phyloP scores from a whole-genome alignment of 2,329 filamentous ascomycete species.

The Biscogniauxia mediterranea region DNA sequence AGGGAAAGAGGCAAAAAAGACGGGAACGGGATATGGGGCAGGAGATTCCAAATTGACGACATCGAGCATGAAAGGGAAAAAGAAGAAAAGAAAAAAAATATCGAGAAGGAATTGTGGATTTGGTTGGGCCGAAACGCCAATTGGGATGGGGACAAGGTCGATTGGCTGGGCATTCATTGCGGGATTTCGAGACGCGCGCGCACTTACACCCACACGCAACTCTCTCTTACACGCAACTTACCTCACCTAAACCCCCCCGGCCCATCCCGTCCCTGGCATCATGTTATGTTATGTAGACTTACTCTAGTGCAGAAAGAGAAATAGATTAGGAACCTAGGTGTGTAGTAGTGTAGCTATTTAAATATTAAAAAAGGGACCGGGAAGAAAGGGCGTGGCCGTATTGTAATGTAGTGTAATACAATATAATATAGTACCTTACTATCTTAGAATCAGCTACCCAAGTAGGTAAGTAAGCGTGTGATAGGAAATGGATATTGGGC shows the following conservation, averaged over 20 bases:
- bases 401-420: not conserved
- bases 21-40: not conserved
- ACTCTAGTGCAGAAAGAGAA: too few relatives aligned
- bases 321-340: too few relatives aligned
- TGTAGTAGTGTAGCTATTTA: too few relatives aligned
- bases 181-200: not conserved
- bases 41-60: not conserved
- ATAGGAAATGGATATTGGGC: not conserved
- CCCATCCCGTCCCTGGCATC: not conserved
- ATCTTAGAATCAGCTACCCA: not conserved
- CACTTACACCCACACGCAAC: not conserved
- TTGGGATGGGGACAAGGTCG: not conserved
- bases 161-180: not conserved
- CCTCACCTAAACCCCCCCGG: not conserved
- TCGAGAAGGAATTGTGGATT: not conserved
- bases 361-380: too few relatives aligned
- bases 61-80: not conserved
- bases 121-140: not conserved
- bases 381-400: not conserved
- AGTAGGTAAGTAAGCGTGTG: not conserved
- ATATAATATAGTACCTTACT: too few relatives aligned
- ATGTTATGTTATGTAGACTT: not conserved
- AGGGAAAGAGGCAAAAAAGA: not conserved
- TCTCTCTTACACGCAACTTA: not conserved
- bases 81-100: too few relatives aligned